Evolutionary conservation across 257 asterid genomes (phyloP).

Genomic region (Solanum commersonii): DNA sequence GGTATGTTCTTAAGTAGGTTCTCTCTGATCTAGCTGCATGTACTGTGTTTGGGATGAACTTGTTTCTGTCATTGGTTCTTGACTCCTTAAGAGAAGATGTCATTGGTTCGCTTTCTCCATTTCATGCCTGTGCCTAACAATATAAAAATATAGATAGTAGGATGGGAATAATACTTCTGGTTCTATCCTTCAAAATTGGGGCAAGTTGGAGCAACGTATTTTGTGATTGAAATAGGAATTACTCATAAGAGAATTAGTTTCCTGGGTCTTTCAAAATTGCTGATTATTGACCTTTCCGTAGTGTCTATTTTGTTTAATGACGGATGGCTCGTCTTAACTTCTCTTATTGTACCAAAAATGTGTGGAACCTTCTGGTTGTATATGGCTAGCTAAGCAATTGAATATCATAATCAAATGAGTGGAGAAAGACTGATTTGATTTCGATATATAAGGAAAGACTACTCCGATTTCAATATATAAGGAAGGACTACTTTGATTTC

Average conservation of each 20-base stretch:
- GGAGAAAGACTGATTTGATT: not conserved
- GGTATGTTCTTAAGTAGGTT: constrained; percentile 26
- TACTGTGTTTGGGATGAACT: not conserved
- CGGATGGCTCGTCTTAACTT: not conserved
- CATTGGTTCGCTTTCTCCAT: not conserved
- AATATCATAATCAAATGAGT: not conserved
- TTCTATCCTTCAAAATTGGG: not conserved
- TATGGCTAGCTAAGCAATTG: not conserved
- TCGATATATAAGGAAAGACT: not conserved
- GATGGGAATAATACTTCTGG: not conserved
- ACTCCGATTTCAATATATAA: not conserved
- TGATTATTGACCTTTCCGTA: not conserved
- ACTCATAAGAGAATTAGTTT: not conserved
- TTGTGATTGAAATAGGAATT: not conserved
- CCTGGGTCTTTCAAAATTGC: not conserved
- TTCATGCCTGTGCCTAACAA: not conserved
- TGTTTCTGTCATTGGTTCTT: not conserved
- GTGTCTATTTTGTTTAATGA: not conserved
- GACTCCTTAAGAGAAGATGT: not conserved
- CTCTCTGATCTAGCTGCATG: not conserved
- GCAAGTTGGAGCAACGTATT: not conserved
- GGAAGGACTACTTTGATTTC: not conserved
- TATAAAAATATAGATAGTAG: not conserved
- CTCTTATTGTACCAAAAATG: not conserved
- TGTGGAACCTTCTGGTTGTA: not conserved